Evolutionary conservation across 2,329 filamentous ascomycete species (phyloP).

Genomic region (Lanzia echinophila): DNA sequence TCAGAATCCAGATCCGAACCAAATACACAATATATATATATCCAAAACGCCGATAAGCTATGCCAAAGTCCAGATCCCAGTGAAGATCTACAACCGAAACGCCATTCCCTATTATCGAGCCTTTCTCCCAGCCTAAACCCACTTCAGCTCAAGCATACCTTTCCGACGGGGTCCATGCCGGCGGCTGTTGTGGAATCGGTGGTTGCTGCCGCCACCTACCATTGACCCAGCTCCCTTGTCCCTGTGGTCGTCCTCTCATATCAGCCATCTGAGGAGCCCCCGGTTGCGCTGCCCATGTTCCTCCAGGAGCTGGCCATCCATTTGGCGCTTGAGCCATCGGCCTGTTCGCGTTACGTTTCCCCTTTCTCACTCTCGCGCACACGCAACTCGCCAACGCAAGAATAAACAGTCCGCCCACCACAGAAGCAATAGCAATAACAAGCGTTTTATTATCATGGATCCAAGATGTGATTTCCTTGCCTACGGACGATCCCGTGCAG

Average conservation of each 20-base stretch:
- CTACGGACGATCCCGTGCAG: constrained; percentile 65
- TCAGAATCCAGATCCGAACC: not conserved
- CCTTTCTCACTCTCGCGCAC: constrained; percentile 43
- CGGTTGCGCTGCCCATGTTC: constrained; percentile 5
- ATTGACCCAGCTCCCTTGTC: not conserved
- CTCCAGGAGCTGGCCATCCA: no score
- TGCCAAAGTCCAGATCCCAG: no score
- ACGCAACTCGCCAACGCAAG: constrained; percentile 64
- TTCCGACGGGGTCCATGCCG: constrained; percentile 5
- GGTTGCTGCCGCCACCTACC: not conserved
- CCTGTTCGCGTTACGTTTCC: constrained; percentile 4
- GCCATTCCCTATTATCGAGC: no score
- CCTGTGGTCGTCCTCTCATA: no score
- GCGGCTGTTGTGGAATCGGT: not conserved
- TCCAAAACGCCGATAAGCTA: not conserved
- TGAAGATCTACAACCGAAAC: no score
- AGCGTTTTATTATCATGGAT: constrained; percentile 70
- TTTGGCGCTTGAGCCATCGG: constrained; percentile 7
- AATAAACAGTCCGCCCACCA: constrained; percentile 66
- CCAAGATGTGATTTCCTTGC: constrained; percentile 67
- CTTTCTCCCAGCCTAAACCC: no score
- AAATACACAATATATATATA: not conserved
- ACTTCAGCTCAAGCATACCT: constrained; percentile 10
- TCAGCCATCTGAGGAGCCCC: not conserved
- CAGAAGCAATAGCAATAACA: constrained; percentile 71